These are phyloP conservation scores for Apodospora peruviana DNA, from an alignment of 495 filamentous ascomycete species.

Conservation along the genomic window DNA sequence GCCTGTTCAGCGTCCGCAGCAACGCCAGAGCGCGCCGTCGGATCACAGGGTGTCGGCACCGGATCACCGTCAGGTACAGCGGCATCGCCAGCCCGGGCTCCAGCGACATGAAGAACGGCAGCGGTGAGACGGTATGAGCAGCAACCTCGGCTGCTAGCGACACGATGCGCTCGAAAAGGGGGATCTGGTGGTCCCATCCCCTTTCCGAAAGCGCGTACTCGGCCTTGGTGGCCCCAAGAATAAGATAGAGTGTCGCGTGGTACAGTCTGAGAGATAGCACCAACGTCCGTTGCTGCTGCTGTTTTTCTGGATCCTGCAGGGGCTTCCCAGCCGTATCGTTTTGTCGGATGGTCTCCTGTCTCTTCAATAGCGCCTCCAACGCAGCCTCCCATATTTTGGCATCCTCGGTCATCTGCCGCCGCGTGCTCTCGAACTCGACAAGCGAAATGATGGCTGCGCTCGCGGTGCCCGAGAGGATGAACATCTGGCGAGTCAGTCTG, in stretches of 20 bases:
- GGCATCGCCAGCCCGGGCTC: slow-evolving; percentile 17
- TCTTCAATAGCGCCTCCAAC: background rate
- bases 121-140: background rate
- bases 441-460: background rate
- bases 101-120: slow-evolving; percentile 16
- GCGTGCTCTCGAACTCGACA: background rate
- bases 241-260: background rate
- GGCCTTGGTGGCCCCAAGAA: no score
- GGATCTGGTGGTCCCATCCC: slow-evolving; percentile 6
- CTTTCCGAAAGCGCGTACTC: slow-evolving; percentile 4
- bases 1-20: slow-evolving; percentile 9
- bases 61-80: slow-evolving; percentile 5
- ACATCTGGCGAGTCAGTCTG: background rate
- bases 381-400: no score
- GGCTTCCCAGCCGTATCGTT: background rate
- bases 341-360: background rate
- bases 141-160: slow-evolving; percentile 2
- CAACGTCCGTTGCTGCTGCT: background rate
- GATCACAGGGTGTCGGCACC: slow-evolving; percentile 16
- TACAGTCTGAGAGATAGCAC: slow-evolving; percentile 11
- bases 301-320: background rate
- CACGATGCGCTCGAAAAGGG: slow-evolving; percentile 8
- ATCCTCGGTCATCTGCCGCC: background rate
- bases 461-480: background rate
- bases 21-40: slow-evolving; percentile 11